Evolutionary conservation across 192 early-diverging fungal genomes (phyloP), one percentile per base, ranked within the genome.

Genomic region (Coemansia nantahalensis): DNA sequence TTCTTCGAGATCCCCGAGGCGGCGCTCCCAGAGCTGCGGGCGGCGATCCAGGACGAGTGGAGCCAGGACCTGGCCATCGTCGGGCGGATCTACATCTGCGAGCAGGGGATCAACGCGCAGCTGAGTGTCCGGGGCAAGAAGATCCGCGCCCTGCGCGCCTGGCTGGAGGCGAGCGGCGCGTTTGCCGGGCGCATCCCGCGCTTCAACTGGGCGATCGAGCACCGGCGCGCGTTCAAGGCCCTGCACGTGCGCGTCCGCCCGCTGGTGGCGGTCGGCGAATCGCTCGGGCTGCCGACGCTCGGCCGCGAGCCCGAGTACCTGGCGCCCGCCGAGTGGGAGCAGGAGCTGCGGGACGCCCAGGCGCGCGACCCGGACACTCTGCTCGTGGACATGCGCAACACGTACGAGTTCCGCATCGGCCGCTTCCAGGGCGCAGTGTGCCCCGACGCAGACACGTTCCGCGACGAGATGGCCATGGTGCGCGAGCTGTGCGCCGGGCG

Each of bases 41-140:
- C 60, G 18, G 45, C 52, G 53, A 48, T 76, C 13, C 73, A 65
- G 32, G 35, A 18, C 1, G 66, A 76, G 22, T 76, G 73, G 73
- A 47, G 33, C 39, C 23, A 30, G 11, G 39, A 55, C 11, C 49
- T 86, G 53, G 73, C 79, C 26, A 65, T 87, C 18, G 80, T 88
- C 6, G 89, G 89, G 8, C 80, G 89, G 13, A 85, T 90, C 35
- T 90, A 90, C 58, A 62, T 90, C 16, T 80, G 82, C 16, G 56
- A 72, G 5, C 83, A 90, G 64, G 89, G 89, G 0, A 84, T 90
- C 68, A 90, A 90, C 58, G 87, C 86, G n/a, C 89, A 90, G 65
- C 72, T 89, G 11, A 82, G 84, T 38, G 82, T 84, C 42, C 87
- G 87, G 38, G 54, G 62, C 18, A 62, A 73, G 10, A 70, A 79